Base-by-base conservation (phyloP, 768 basidiomycete genomes). In the Rhodotorula graminis region DNA sequence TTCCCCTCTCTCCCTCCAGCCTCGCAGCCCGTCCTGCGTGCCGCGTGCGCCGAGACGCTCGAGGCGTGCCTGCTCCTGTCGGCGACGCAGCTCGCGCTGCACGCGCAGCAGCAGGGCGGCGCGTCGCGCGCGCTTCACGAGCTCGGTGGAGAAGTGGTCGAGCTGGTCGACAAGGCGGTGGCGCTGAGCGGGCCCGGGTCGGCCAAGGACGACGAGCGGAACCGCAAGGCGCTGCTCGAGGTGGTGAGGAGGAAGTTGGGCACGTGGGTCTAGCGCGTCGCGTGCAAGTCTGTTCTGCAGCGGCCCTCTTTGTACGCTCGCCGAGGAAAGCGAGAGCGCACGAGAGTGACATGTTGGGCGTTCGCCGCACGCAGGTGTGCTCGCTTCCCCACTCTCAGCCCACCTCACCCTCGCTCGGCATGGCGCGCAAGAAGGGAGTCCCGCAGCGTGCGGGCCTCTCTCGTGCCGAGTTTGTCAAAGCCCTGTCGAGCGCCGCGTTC, bases 31-130 rank as follows among this genome's bases (percentile, higher is more conserved):
- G 49, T 25, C 50, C 67, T 75, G 29, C 50, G 60, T 16, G 33
- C 31, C 14, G 47, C 62, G 31, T 66, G 70, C 29, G 52, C 61
- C 25, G 67, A 76, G 33, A 70, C 68, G 11, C 65, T 78, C 70
- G 77, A 78, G 46, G 71, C 64, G 21, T 67, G 50, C 12, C 63
- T 74, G 27, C 50, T 78, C 21, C 69, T 78, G 31, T 50, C 68
- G 12, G 63, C 72, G 19, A 72, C 75, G 0, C 77, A 78, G 53
- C 52, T 78, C 27, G 73, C 53, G 14, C 50, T 78, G 2, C 69
- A 65, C 44, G 57, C 60, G 16, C 58, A 31, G 42, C 58, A 60
- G 56, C 33, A 23, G 40, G 18, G 60, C 40, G 42, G 60, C 44
- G 40, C 46, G 18, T 18, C 62, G 12, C 42, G 71, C 57, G 64